Conservation (phyloP, 441 rosid genomes). For the Daphne laureola region DNA sequence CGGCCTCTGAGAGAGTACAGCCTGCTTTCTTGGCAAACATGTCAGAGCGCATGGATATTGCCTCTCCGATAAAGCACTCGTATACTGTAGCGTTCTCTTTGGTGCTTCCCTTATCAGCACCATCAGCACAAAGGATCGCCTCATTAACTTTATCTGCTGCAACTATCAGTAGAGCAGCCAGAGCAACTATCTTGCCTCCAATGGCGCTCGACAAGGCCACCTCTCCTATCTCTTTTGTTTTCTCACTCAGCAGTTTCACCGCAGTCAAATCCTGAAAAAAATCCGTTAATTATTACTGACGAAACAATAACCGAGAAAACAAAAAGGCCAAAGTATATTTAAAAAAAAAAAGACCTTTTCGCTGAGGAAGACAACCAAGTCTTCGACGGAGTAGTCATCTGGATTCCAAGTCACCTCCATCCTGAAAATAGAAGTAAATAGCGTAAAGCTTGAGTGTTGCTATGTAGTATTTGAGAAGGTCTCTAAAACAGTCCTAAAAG, state of each 20-base stretch:
- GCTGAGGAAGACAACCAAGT: conserved; percentile 46
- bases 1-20: conserved; percentile 18
- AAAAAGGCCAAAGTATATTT: no score
- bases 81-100: conserved; percentile 47
- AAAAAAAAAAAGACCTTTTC: conserved; percentile 38
- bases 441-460: neutral
- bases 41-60: conserved; percentile 28
- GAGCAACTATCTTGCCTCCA: conserved; percentile 41
- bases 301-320: no score
- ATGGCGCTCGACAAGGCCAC: conserved; percentile 52
- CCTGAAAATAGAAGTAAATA: conserved; percentile 24
- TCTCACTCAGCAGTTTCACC: conserved; percentile 48
- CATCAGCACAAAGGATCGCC: conserved; percentile 27
- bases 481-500: neutral
- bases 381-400: conserved; percentile 39
- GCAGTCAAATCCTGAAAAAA: conserved; percentile 47
- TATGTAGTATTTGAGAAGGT: neutral
- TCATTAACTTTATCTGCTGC: conserved; percentile 49
- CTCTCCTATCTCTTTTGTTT: conserved; percentile 41
- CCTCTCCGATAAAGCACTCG: conserved; percentile 54
- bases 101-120: conserved; percentile 26
- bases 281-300: neutral
- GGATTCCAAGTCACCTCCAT: conserved; percentile 57
- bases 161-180: conserved; percentile 49
- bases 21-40: conserved; percentile 16